Base-by-base conservation (phyloP, 345 rosid species). In the Isatis tinctoria region DNA sequence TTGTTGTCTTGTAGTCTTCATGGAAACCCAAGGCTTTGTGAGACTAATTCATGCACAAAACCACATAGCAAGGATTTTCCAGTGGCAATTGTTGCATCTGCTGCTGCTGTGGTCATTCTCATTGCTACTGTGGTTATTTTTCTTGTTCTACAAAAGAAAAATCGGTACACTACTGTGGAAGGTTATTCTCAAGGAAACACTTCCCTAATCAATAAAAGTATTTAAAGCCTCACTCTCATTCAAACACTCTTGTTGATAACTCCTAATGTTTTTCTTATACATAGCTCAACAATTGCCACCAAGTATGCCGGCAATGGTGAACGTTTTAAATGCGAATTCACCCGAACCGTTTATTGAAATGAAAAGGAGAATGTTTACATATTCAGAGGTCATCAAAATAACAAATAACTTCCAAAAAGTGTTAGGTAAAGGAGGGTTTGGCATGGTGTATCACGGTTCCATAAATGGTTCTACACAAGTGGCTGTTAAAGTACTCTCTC, bases 1-100 rank as follows among this genome's bases (percentile, higher is more conserved):
- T 18, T 12, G 3, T 20, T 2, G n/a, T 56, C 4, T 24, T 33
- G 16, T 5, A 74, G 78, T 0, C 0, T 4, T 35, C 1, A 73
- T 10, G 78, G 72, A 8, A 74, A 66, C 14, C 48, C 60, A 47
- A 57, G 60, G 35, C 78, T 74, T 24, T 45, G 17, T 12, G 9
- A 1, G 17, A 2, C 52, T 17, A 12, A 4, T 0, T 39, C 69
- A 28, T 30, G 44, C 3, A 1, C n/a, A 9, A 48, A 48, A 48
- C 5, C 28, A 40, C 7, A 14, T 1, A 45, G 16, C 28, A 63
- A 56, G 58, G 12, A 2, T 27, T 1, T 63, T 47, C 51, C 9
- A 1, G 16, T 47, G 5, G 5, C 5, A 47, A 27, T 74, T 47
- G 67, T 66, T 27, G 72, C 60, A 45, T 12, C 72, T 16, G 72